Evolutionary conservation across 2,329 filamentous ascomycete genomes (phyloP), one percentile per base, ranked within the genome.

Genomic region (Aspergillus hiratsukae): DNA sequence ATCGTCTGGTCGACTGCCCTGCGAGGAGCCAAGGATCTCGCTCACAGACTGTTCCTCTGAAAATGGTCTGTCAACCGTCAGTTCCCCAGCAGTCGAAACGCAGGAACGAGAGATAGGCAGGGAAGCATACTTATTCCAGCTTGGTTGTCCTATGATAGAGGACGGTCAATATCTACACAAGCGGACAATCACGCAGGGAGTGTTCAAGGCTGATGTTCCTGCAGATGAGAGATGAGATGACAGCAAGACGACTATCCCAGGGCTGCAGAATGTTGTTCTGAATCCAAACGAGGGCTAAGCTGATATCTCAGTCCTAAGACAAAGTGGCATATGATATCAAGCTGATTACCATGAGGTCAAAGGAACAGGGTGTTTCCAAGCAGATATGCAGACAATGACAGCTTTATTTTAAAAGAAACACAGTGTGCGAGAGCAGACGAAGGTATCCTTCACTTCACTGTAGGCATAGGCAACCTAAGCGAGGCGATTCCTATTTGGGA

Each of bases 401-500:
- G 23, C 2, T 27, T 27, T 46, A 27, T 46, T 25, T 25, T 46
- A 2, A 23, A 46, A 11, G 21, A 46, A n/a, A 23, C 21, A 14
- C 21, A 27, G 23, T 46, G 43, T 46, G 43, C 43, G 40, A 50
- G 19, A 46, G 19, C 29, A 58, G 55, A 53, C 46, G 56, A 56
- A 58, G 45, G 37, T 31, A 14, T 52, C n/a, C 45, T 59, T 56
- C 50, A 58, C 50, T 53, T 27, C 52, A 37, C 10, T 50, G 53
- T 48, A 57, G 52, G 37, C 43, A 53, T 28, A 46, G 49, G 48
- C 37, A 61, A 51, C 46, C 49, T 49, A 59, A 55, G 52, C 58
- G 58, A 63, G 49, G 53, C 54, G 60, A 63, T 61, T 43, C 60
- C 58, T 31, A 27, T 54, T 61, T 55, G 45, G 56, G 60, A 54